Percentiles rank a stretch among this genome's conserved stretches.
These are phyloP conservation scores for Calvatia gigantea DNA, from an alignment of 768 basidiomycete species.

Conservation along the genomic window DNA sequence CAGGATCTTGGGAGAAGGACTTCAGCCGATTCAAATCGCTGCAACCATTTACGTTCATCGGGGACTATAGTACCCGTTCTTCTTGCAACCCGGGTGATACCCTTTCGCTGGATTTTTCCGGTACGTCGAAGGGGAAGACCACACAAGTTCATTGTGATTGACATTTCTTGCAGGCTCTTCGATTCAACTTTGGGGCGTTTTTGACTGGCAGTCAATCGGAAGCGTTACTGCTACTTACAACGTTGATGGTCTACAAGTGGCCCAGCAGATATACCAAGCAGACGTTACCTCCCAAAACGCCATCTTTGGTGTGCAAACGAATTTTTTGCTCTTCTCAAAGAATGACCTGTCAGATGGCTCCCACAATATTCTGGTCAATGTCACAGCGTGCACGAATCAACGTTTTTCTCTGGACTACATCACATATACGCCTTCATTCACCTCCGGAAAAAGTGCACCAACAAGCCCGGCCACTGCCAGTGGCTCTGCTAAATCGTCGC, in stretches of 20 bases:
- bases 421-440: slow-evolving; percentile 23
- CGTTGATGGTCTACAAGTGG: slow-evolving; percentile 17
- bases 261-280: slow-evolving; percentile 19
- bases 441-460: slow-evolving; percentile 3
- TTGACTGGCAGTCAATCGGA: slow-evolving; percentile 22
- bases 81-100: slow-evolving; percentile 12
- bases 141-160: not conserved
- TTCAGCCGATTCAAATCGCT: not conserved
- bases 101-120: slow-evolving; percentile 15
- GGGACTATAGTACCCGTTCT: slow-evolving; percentile 19
- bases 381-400: slow-evolving; percentile 17
- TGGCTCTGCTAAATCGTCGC: not conserved
- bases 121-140: not conserved
- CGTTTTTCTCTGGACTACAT: slow-evolving; percentile 24
- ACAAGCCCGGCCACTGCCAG: not conserved
- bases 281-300: slow-evolving; percentile 13
- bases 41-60: slow-evolving; percentile 14
- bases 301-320: slow-evolving; percentile 18
- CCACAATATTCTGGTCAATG: slow-evolving; percentile 20
- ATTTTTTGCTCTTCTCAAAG: slow-evolving; percentile 21
- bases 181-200: slow-evolving; percentile 22
- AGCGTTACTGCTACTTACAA: slow-evolving; percentile 21
- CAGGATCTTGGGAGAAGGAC: slow-evolving; percentile 17
- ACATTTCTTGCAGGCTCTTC: slow-evolving; percentile 17
- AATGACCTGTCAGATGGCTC: slow-evolving; percentile 16